Base-by-base conservation (phyloP, 2,329 filamentous ascomycete species). In the Mariannaea sp. region DNA sequence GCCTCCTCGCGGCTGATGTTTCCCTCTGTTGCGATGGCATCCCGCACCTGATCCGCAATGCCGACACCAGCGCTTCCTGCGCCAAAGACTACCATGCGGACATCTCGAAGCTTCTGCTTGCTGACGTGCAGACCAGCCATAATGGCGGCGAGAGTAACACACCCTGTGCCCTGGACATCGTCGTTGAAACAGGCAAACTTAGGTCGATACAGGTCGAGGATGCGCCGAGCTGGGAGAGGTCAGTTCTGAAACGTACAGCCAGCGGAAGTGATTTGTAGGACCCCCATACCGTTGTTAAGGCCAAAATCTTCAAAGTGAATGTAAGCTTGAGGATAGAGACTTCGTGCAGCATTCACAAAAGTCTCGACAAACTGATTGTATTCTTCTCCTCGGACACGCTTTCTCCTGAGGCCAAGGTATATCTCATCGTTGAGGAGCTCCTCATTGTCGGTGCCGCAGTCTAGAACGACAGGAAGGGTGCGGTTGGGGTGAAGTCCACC, bases 301-400 rank as follows among this genome's bases (percentile, higher is more conserved):
- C 90, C 91, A 73, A 96, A 95, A 66, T 96, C 92, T 65, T 96
- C 90, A 64, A 95, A 96, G 66, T 96, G 91, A 16, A 96, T 87
- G 63, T 92, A 93, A 0, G 92, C 90, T 39, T 80, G 85, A 0
- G 92, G 92, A 56, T 87, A 96, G 2, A 85, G 77, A 61, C 87
- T 84, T 38, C 85, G 77, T 1, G 87, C 87, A 0, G 84, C 79
- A 45, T 78, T 75, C 7, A 96, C 82, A 65, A 96, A 96, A 0
- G 74, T 82, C 39, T 90, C 87, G 1, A 95, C 83, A 56, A 96
- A 90, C 1, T 82, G 70, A 65, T 93, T 89, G 65, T 96, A 96
- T 62, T 84, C 72, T 60, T 88, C 74, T 0, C 92, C 91, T 2
- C 86, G 75, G 0, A 84, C 81, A 12, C 92, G 82, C 17, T 77